Percentiles rank a stretch among this genome's conserved stretches.
Evolutionary conservation across 768 basidiomycete species (phyloP).

Genomic region (Leccinum uliginosum): DNA sequence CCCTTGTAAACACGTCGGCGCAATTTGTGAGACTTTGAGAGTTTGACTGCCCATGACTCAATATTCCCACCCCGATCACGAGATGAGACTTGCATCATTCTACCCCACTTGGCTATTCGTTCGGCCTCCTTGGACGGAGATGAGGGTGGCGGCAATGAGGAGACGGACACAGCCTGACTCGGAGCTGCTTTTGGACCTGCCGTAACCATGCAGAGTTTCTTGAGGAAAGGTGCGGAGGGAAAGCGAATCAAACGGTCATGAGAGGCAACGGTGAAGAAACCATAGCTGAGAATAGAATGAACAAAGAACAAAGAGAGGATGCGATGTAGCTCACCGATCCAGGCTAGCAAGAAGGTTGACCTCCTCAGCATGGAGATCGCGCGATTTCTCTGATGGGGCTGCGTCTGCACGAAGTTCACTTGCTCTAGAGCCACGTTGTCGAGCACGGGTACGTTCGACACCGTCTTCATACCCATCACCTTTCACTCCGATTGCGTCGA

Average conservation of each 20-base stretch:
- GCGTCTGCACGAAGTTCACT: conserved; percentile 58
- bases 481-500: conserved; percentile 87
- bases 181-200: conserved; percentile 45
- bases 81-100: conserved; percentile 71
- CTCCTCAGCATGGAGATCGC: conserved; percentile 71
- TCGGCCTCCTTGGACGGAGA: conserved; percentile 56
- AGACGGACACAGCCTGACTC: conserved; percentile 42
- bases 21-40: conserved; percentile 63
- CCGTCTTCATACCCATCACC: conserved; percentile 96
- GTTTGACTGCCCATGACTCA: conserved; percentile 63
- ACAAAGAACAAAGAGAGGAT: conserved; percentile 4
- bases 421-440: conserved; percentile 49
- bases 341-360: conserved; percentile 65
- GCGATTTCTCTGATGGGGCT: conserved; percentile 54
- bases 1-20: conserved; percentile 87
- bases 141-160: conserved; percentile 44
- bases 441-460: conserved; percentile 85
- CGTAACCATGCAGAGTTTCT: conserved; percentile 47
- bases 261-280: conserved; percentile 77
- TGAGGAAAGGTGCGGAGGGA: conserved; percentile 55
- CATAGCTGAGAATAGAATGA: conserved; percentile 58
- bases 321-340: conserved; percentile 65
- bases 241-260: conserved; percentile 83
- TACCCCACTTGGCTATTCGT: conserved; percentile 90
- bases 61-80: conserved; percentile 79